Evolutionary conservation across 2,329 filamentous ascomycete genomes (phyloP), one percentile per base, ranked within the genome.

Genomic region (Hortaea werneckii): DNA sequence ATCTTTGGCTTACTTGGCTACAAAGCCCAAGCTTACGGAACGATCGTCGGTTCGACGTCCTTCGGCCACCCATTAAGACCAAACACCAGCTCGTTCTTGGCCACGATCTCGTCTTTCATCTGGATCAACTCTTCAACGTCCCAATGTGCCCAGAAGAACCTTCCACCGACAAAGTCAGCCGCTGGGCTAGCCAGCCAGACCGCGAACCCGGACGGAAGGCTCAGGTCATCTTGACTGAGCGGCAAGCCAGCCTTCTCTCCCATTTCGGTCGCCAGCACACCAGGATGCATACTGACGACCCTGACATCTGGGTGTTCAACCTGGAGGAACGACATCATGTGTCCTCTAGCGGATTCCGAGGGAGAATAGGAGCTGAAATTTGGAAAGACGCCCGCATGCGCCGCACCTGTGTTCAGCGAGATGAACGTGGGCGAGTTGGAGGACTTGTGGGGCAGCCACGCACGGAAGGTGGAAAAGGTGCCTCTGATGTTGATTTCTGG

Each of bases 221-320:
- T 52, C 30, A 52, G 11, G 26, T 26, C 40, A 29, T 41, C 40
- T 12, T 4, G 9, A 12, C 32, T 39, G 13, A 20, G 8, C 10
- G 35, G 29, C 41, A 50, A 30, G 9, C 39, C 42, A 12, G 47
- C 39, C 29, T 46, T 46, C 11, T 43, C 51, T 29, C 54, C 57
- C 58, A 68, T 65, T 3, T 64, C 67, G 0, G 66, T 70, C 4
- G 55, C 59, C 4, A 72, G 54, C 1, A 67, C 57, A 1, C 70
- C 70, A 1, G 70, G 69, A 6, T 73, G 70, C 3, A 69, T 53
- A 40, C 58, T 59, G 10, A 65, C 61, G n/a, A 71, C 56, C 10
- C 61, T 56, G 0, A 71, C 29, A 0, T 59, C 51, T 0, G 67
- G 67, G 28, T 71, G 63, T 48, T 66, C 65, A 6, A 54, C 55